Percentiles rank a stretch among this genome's conserved stretches.
Evolutionary conservation across 495 filamentous ascomycete species (phyloP).

Genomic region (Penicillium alfredii): DNA sequence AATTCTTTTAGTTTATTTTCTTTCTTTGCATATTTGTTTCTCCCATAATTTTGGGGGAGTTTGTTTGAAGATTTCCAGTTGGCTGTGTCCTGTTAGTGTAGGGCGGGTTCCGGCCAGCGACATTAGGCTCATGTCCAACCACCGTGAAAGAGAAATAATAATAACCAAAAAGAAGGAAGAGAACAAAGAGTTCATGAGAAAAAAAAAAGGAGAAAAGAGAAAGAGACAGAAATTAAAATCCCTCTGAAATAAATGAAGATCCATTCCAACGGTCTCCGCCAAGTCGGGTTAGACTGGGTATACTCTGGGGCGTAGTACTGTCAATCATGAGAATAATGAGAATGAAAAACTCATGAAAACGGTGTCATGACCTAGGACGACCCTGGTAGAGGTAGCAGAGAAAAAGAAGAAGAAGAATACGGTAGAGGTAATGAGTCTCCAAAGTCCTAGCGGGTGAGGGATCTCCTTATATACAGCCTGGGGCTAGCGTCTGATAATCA

Average conservation of each 20-base stretch:
- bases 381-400: neutral
- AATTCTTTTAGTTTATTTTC: no score
- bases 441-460: slow-evolving; percentile 19
- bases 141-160: no score
- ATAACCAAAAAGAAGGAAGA: slow-evolving; percentile 5
- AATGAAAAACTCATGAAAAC: no score
- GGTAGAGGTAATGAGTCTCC: slow-evolving; percentile 5
- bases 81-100: no score
- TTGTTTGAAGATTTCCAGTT: no score
- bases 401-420: neutral
- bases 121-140: no score
- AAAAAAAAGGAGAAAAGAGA: no score
- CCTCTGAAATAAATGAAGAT: slow-evolving; percentile 12
- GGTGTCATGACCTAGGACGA: no score
- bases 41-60: slow-evolving; percentile 3
- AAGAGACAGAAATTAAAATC: no score
- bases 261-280: slow-evolving; percentile 29
- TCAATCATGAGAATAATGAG: no score
- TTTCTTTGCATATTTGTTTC: neutral
- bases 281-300: slow-evolving; percentile 27
- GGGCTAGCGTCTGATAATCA: slow-evolving; percentile 27
- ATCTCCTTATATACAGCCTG: slow-evolving; percentile 34
- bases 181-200: slow-evolving; percentile 2
- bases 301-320: slow-evolving; percentile 9
- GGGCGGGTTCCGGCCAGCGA: no score